A percentile compares a stretch with the other conserved stretches of the same genome.
These are phyloP conservation scores for Stagonosporopsis cucurbitacearum DNA, from an alignment of 2,329 filamentous ascomycete species.

Conservation along the genomic window DNA sequence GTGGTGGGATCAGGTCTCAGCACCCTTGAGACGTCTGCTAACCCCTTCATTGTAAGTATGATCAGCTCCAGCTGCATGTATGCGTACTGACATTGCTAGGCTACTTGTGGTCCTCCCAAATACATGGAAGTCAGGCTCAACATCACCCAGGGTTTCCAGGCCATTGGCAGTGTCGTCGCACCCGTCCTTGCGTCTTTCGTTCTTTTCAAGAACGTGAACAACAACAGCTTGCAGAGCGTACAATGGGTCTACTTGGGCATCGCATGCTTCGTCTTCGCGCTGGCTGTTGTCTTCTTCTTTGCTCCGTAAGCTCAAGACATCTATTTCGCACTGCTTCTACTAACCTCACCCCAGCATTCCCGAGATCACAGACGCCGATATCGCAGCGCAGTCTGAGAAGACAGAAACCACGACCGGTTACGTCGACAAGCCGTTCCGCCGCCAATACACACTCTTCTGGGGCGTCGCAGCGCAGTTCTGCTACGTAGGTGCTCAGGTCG, in stretches of 20 bases:
- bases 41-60: constrained; percentile 48
- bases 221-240: constrained; percentile 37
- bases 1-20: constrained; percentile 66
- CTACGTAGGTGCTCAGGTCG: constrained; percentile 66
- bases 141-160: constrained; percentile 66
- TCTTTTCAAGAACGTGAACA: constrained; percentile 59
- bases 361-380: constrained; percentile 64
- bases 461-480: constrained; percentile 63
- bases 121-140: constrained; percentile 66
- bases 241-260: constrained; percentile 67
- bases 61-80: not conserved
- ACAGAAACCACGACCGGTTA: constrained; percentile 39
- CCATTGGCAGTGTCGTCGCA: constrained; percentile 63
- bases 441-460: constrained; percentile 58
- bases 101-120: constrained; percentile 64
- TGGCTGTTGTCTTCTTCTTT: constrained; percentile 66
- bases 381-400: constrained; percentile 59
- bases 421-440: constrained; percentile 54
- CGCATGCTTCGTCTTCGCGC: constrained; percentile 62
- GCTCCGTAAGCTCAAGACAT: constrained; percentile 48
- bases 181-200: constrained; percentile 65
- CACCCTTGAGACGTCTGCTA: constrained; percentile 64
- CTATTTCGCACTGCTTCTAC: not conserved
- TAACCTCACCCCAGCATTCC: constrained; percentile 49
- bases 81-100: constrained; percentile 16